Conservation (phyloP, 2,329 filamentous ascomycete genomes). For the Mycosphaerelloides madeirae region DNA sequence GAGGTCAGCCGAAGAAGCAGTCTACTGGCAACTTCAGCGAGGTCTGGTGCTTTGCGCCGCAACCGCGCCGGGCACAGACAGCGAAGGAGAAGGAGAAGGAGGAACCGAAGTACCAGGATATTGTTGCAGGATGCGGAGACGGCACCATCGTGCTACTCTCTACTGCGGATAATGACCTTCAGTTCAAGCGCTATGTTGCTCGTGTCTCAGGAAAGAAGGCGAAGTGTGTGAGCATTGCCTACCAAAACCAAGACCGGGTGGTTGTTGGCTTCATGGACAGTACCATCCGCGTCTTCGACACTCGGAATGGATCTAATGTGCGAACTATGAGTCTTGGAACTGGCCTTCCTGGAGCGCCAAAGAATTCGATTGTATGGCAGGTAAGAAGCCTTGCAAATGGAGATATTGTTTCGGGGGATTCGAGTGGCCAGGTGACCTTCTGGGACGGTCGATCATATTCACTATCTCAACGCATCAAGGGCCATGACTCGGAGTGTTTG, state of each 20-base stretch:
- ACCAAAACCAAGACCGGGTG: conserved; percentile 76
- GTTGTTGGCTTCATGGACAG: conserved; percentile 95
- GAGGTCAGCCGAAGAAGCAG: conserved; percentile 70
- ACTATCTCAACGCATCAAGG: conserved; percentile 76
- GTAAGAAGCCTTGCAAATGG: conserved; percentile 83
- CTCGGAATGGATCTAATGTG: conserved; percentile 68
- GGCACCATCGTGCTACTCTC: conserved; percentile 84
- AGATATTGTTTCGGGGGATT: conserved; percentile 91
- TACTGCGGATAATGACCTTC: conserved; percentile 76
- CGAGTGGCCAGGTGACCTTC: conserved; percentile 85
- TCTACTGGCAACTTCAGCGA: conserved; percentile 91
- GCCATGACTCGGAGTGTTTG: conserved; percentile 84
- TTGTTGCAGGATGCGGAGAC: conserved; percentile 86
- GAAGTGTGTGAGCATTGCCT: conserved; percentile 84
- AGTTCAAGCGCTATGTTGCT: conserved; percentile 70
- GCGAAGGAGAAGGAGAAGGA: conserved; percentile 15
- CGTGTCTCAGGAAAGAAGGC: conserved; percentile 77
- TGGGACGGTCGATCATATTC: conserved; percentile 94
- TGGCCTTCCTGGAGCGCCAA: conserved; percentile 69
- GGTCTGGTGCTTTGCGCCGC: conserved; percentile 91
- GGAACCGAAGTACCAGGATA: conserved; percentile 46
- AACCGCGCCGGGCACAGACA: conserved; percentile 54
- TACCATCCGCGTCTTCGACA: conserved; percentile 86
- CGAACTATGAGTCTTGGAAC: conserved; percentile 82
- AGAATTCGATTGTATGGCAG: conserved; percentile 87